phyloP scores from a whole-genome alignment of 352 stramenopile species.

The Blastocystis sp. region DNA sequence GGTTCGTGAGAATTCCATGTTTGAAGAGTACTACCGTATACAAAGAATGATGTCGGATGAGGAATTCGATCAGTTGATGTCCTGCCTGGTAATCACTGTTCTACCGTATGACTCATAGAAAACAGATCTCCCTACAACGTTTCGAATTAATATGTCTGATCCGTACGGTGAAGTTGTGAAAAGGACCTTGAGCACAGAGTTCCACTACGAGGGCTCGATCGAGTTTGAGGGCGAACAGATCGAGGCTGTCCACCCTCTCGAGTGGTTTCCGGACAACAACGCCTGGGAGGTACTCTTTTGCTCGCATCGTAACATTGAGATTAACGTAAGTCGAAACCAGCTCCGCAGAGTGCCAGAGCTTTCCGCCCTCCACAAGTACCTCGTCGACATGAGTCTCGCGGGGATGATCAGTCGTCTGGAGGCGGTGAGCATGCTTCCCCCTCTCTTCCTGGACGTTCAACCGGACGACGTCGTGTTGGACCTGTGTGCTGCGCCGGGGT shows the following conservation, averaged over 20 bases:
- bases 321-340: constrained; percentile 67
- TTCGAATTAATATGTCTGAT: constrained; percentile 84
- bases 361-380: constrained; percentile 85
- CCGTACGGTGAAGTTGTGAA: constrained; percentile 74
- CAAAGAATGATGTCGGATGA: constrained; percentile 74
- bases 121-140: constrained; percentile 81
- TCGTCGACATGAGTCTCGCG: constrained; percentile 84
- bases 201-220: constrained; percentile 73
- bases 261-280: constrained; percentile 78
- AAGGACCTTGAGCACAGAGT: constrained; percentile 76
- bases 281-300: constrained; percentile 68
- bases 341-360: constrained; percentile 79
- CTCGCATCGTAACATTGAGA: constrained; percentile 63
- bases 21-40: constrained; percentile 76
- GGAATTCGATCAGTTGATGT: constrained; percentile 84
- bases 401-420: constrained; percentile 94
- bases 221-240: constrained; percentile 64
- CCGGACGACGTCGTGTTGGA: constrained; percentile 76
- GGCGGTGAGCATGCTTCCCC: constrained; percentile 95
- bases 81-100: constrained; percentile 67
- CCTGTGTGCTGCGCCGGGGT: constrained; percentile 94
- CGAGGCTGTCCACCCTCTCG: constrained; percentile 67
- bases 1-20: constrained; percentile 62
- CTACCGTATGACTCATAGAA: neutral
- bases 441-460: constrained; percentile 87